Conservation (phyloP, 1,139 yeast genomes). For the Arxiozyma bovina region DNA sequence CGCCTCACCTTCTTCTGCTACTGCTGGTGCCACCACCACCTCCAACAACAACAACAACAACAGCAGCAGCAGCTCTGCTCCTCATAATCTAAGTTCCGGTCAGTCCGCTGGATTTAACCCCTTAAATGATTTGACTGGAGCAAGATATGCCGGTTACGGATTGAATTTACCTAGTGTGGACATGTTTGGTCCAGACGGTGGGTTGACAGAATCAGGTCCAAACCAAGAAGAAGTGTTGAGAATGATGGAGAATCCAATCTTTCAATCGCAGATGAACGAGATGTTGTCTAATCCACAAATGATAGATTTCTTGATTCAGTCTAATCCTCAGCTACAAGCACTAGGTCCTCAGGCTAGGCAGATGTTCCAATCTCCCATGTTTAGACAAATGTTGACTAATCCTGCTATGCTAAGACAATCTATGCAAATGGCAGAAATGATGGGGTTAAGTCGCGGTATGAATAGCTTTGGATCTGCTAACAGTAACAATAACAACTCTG, state of each 20-base stretch:
- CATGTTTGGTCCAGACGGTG: constrained; percentile 94
- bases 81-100: constrained; percentile 77
- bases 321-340: constrained; percentile 72
- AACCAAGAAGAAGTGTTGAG: constrained; percentile 63
- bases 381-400: constrained; percentile 77
- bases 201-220: constrained; percentile 56
- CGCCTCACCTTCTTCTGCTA: constrained; percentile 11
- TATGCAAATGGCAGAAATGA: constrained; percentile 60
- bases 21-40: constrained; percentile 5
- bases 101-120: constrained; percentile 77
- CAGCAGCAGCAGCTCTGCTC: constrained; percentile 38
- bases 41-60: constrained; percentile 11
- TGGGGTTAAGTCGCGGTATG: constrained; percentile 30
- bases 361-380: constrained; percentile 73
- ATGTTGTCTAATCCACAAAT: constrained; percentile 71
- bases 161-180: constrained; percentile 73
- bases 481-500: neutral
- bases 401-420: constrained; percentile 79
- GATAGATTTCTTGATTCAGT: constrained; percentile 75
- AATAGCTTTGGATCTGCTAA: constrained; percentile 33
- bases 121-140: constrained; percentile 85
- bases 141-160: constrained; percentile 80
- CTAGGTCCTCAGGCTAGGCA: constrained; percentile 88
- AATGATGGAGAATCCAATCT: constrained; percentile 73
- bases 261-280: constrained; percentile 73